Conservation (phyloP, 306 rosid species). For the Urtica urens region DNA sequence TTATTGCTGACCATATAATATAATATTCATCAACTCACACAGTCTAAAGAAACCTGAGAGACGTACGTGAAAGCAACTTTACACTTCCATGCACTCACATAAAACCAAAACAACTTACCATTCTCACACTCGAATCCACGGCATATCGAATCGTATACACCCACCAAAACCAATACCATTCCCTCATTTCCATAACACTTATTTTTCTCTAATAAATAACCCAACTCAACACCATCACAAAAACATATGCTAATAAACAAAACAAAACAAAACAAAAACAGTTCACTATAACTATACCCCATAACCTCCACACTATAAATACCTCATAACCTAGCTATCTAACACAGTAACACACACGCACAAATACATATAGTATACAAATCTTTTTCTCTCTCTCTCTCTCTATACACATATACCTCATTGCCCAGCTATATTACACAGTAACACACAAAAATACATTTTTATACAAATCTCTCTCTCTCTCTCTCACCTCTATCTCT, state of each 20-base stretch:
- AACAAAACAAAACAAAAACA: not conserved
- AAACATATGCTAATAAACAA: not conserved
- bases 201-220: not conserved
- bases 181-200: not conserved
- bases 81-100: slow-evolving; percentile 35
- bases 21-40: not conserved
- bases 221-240: not conserved
- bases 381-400: too few species aligned
- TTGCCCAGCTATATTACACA: too few species aligned
- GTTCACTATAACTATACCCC: not conserved
- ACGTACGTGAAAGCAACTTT: slow-evolving; percentile 28
- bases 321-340: too few species aligned
- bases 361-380: too few species aligned
- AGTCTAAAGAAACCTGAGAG: slow-evolving; percentile 11
- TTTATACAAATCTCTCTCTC: too few species aligned
- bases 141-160: slow-evolving; percentile 31
- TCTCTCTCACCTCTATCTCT: too few species aligned
- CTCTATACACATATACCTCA: too few species aligned
- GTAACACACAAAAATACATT: too few species aligned
- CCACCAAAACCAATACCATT: slow-evolving; percentile 9
- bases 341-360: too few species aligned
- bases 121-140: slow-evolving; percentile 25
- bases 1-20: slow-evolving; percentile 17
- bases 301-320: too few species aligned
- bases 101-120: not conserved